Evolutionary conservation across 2,329 filamentous ascomycete genomes (phyloP).

Genomic region (Fusarium citri): DNA sequence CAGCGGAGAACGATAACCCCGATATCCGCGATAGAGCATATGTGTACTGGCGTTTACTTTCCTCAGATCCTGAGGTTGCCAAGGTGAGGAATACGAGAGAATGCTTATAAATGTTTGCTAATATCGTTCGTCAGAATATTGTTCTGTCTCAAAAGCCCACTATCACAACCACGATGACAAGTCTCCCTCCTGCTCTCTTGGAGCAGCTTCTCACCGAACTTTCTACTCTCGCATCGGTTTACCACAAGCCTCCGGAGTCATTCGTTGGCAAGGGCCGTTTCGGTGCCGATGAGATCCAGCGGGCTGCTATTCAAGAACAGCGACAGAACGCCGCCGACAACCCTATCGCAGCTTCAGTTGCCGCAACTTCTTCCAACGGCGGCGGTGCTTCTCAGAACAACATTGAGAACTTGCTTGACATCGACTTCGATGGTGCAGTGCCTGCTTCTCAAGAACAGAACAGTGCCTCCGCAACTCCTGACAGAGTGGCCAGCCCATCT

Average conservation of each 20-base stretch:
- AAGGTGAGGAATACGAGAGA: slow-evolving; percentile 67
- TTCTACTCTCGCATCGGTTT: slow-evolving; percentile 95
- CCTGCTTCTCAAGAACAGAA: slow-evolving; percentile 82
- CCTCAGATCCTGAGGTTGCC: slow-evolving; percentile 88
- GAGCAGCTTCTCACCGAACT: slow-evolving; percentile 92
- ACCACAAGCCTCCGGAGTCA: slow-evolving; percentile 98
- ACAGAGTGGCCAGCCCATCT: slow-evolving; percentile 73
- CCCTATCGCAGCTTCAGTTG: slow-evolving; percentile 87
- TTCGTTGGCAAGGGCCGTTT: slow-evolving; percentile 96
- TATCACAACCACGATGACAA: slow-evolving; percentile 93
- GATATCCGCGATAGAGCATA: slow-evolving; percentile 97
- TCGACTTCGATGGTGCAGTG: slow-evolving; percentile 93
- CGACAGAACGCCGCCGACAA: slow-evolving; percentile 92
- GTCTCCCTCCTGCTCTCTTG: slow-evolving; percentile 82
- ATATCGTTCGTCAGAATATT: slow-evolving; percentile 67
- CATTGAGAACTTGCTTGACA: slow-evolving; percentile 93
- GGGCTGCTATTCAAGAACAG: slow-evolving; percentile 96
- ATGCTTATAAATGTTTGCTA: not conserved
- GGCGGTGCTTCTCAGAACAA: slow-evolving; percentile 74
- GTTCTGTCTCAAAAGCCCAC: slow-evolving; percentile 94
- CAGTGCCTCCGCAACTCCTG: slow-evolving; percentile 70
- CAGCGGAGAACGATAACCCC: slow-evolving; percentile 95
- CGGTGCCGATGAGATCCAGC: slow-evolving; percentile 93
- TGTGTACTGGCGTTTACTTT: slow-evolving; percentile 96
- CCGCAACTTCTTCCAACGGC: slow-evolving; percentile 75